Base-by-base conservation (phyloP, 352 stramenopile species). In the Pythium dissotocum region DNA sequence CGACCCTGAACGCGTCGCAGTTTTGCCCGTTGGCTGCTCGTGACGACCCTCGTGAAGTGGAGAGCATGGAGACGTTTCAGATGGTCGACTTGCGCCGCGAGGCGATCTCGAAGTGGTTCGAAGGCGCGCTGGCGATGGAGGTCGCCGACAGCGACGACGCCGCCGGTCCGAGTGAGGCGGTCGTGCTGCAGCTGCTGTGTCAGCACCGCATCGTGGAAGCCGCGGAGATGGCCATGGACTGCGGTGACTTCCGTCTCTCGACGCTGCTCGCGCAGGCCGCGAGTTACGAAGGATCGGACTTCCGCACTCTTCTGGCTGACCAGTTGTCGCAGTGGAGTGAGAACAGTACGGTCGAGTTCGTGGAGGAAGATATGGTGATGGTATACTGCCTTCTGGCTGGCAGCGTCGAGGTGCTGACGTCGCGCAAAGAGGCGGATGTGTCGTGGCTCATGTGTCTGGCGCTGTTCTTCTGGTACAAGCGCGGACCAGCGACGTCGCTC, bases 81-180 rank as follows among this genome's bases (percentile, higher is more conserved):
- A 85, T 75, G 51, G 71, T 91, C 9, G 85, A 93, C 59, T 58
- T 93, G 49, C 82, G 86, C 2, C 83, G 87, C 18, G 82, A 92
- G 60, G 82, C 83, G 0, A 87, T 92, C 18, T 90, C 85, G 4
- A 85, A 78, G 51, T 94, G 87, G 87, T 89, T 94, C 60, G 85
- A 93, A 67, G 59, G 67, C 28, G 80, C 83, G 1, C 53, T 90
- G 6, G 18, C n/a, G 0, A 65, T 42, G 7, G 54, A 62, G 18
- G 16, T 57, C 55, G 52, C 58, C 32, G 18, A 18, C 35, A n/a
- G 18, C 4, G 21, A 26, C 16, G 32, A 69, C 14, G 21, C 58
- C 5, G 57, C 52, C 9, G 53, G 70, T 30, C 16, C 66, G 10
- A 72, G 66, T 33, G 56, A 72, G 38, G 60, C 38, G 5, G 55